Conservation (phyloP, 257 asterid genomes). For the Verbena officinalis region DNA sequence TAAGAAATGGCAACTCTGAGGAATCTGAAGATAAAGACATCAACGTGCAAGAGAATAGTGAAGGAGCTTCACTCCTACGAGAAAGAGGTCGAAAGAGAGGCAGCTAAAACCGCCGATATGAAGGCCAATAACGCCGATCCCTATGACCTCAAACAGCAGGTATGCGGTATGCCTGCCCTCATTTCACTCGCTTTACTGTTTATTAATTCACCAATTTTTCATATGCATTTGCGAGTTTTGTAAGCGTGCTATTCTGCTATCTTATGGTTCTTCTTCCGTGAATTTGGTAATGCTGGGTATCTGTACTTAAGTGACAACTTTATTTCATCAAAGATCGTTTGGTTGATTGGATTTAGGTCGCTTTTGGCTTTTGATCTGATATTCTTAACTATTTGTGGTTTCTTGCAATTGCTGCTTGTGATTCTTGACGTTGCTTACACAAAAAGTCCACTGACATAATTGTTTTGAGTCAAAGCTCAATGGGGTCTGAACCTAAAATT, state of each 20-base stretch:
- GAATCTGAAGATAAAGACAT: slow-evolving; percentile 85
- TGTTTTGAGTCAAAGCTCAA: slow-evolving; percentile 17
- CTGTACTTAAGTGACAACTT: slow-evolving; percentile 9
- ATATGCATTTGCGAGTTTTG: no score
- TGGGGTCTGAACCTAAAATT: no score
- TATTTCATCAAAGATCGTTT: not conserved
- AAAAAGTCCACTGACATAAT: not conserved
- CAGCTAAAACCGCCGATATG: slow-evolving; percentile 86
- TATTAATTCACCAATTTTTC: not conserved
- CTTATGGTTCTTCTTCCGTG: not conserved
- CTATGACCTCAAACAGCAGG: slow-evolving; percentile 92
- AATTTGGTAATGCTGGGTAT: not conserved
- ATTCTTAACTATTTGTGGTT: no score
- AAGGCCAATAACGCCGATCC: slow-evolving; percentile 83
- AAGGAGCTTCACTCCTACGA: slow-evolving; percentile 87
- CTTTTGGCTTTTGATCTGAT: no score
- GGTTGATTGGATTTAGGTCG: slow-evolving; percentile 7
- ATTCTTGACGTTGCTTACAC: not conserved
- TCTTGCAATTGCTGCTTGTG: slow-evolving; percentile 15
- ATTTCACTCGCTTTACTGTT: not conserved
- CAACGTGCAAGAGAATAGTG: slow-evolving; percentile 77
- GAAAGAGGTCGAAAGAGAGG: slow-evolving; percentile 83
- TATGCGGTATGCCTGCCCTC: slow-evolving; percentile 24
- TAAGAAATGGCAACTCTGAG: slow-evolving; percentile 52
- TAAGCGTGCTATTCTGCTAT: slow-evolving; percentile 7